Conservation (phyloP, 1,139 yeast species). For the Barnettozyma hawaiiensis region DNA sequence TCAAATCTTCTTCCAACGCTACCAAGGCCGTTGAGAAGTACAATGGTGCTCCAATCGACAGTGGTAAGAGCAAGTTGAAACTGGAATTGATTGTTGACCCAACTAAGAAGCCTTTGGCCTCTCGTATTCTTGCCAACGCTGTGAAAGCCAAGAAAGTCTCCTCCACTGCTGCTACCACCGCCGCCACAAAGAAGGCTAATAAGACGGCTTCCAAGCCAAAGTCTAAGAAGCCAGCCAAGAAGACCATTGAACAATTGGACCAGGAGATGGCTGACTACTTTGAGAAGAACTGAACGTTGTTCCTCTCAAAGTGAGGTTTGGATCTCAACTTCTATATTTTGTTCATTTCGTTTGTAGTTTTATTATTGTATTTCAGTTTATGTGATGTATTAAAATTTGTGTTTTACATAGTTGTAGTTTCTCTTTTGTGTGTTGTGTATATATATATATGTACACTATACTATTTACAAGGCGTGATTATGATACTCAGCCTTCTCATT, state of each 20-base stretch:
- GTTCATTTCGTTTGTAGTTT: background rate
- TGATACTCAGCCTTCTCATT: conserved; percentile 4
- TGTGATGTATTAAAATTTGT: background rate
- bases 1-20: conserved; percentile 66
- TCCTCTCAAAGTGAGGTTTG: background rate
- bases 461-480: background rate
- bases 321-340: too few species aligned
- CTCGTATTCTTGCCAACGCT: conserved; percentile 59
- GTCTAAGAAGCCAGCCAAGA: conserved; percentile 47
- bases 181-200: conserved; percentile 22
- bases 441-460: background rate
- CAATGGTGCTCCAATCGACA: conserved; percentile 92
- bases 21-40: conserved; percentile 72
- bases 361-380: background rate
- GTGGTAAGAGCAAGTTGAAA: conserved; percentile 71
- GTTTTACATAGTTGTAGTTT: background rate
- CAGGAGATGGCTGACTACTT: conserved; percentile 91
- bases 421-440: background rate
- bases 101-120: conserved; percentile 64
- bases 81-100: conserved; percentile 89
- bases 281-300: conserved; percentile 31
- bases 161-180: conserved; percentile 13
- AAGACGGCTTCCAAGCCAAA: conserved; percentile 30
- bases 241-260: conserved; percentile 85
- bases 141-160: conserved; percentile 15